These are phyloP conservation scores for Globisporangium uncinulatum DNA, from an alignment of 352 stramenopile species.

Conservation along the genomic window DNA sequence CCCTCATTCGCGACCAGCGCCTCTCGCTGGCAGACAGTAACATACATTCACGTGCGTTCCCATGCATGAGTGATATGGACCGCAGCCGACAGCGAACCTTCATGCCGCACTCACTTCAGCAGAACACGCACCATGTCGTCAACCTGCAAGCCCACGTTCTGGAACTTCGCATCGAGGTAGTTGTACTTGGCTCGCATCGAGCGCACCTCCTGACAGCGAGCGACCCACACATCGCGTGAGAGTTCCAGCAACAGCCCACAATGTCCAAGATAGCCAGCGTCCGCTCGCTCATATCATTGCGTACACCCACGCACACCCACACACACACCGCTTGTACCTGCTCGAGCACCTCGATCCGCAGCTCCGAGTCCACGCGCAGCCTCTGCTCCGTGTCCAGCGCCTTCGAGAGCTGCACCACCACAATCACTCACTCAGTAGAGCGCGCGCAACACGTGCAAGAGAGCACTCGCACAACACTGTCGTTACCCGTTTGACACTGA, in stretches of 20 bases:
- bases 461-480: neutral
- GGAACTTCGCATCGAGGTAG: conserved; percentile 35
- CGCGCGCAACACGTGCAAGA: neutral
- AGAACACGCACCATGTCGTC: conserved; percentile 25
- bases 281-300: neutral
- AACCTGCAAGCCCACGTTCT: conserved; percentile 23
- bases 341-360: conserved; percentile 34
- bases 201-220: conserved; percentile 22
- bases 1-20: too few species aligned
- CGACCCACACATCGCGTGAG: neutral
- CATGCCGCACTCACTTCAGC: neutral
- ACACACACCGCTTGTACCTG: conserved; percentile 6
- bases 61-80: too few species aligned
- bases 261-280: too few species aligned
- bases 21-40: too few species aligned
- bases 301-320: neutral
- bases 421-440: neutral
- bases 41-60: too few species aligned
- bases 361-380: conserved; percentile 21
- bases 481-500: conserved; percentile 4
- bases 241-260: neutral
- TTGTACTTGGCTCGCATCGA: conserved; percentile 34
- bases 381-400: conserved; percentile 23
- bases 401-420: conserved; percentile 21
- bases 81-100: too few species aligned